These are phyloP conservation scores for Russula brevipes DNA, from an alignment of 768 basidiomycete species.

Conservation along the genomic window DNA sequence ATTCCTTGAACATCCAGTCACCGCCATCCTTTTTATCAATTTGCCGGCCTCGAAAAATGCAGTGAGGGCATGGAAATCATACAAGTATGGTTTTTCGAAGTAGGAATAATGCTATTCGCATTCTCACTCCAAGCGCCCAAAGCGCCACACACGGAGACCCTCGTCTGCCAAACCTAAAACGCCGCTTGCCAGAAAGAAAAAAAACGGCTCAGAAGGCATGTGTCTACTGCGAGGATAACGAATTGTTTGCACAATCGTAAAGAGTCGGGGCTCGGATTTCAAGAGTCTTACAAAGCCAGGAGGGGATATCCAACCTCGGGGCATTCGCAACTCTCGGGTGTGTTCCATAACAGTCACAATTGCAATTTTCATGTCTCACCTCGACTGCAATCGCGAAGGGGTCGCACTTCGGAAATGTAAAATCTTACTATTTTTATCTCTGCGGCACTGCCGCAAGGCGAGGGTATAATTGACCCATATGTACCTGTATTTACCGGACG, in stretches of 20 bases:
- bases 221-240: slow-evolving; percentile 1
- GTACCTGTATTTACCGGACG: neutral
- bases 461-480: neutral
- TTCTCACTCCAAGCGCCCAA: slow-evolving; percentile 18
- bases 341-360: neutral
- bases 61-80: neutral
- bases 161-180: slow-evolving; percentile 25
- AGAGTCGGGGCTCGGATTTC: neutral
- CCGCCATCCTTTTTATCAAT: neutral
- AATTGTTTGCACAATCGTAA: neutral
- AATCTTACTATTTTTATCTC: neutral
- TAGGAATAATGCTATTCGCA: neutral
- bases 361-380: neutral
- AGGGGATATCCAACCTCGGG: neutral
- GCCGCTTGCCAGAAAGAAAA: slow-evolving; percentile 20
- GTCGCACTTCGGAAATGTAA: neutral
- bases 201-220: slow-evolving; percentile 19
- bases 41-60: neutral
- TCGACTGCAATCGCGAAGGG: neutral
- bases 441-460: neutral
- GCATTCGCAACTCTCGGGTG: no score
- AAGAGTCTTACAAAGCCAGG: neutral
- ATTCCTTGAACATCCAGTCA: neutral
- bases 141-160: slow-evolving; percentile 23
- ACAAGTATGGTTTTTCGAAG: neutral